A percentile compares a stretch with the other conserved stretches of the same genome.
Evolutionary conservation across 2,329 filamentous ascomycete species (phyloP).

Genomic region (Dactylellina haptotyla): DNA sequence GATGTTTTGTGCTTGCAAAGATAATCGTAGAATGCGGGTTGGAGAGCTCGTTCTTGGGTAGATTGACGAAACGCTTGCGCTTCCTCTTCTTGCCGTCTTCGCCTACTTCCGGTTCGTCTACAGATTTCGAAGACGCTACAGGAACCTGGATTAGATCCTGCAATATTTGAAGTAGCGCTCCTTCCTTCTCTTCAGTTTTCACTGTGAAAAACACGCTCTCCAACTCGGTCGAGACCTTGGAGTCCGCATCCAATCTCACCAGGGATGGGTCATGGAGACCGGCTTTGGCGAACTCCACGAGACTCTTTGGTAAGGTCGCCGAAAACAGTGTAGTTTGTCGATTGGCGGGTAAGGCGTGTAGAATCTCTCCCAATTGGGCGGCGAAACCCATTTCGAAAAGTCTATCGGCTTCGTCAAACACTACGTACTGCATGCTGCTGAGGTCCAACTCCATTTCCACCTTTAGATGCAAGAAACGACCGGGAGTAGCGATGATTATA

Average conservation of each 20-base stretch:
- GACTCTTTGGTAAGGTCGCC: slow-evolving; percentile 88
- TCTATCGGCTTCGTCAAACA: slow-evolving; percentile 96
- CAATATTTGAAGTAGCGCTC: slow-evolving; percentile 85
- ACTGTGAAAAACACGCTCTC: slow-evolving; percentile 94
- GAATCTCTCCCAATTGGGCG: slow-evolving; percentile 88
- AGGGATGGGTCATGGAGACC: slow-evolving; percentile 91
- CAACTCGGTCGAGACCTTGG: slow-evolving; percentile 95
- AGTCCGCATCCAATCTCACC: slow-evolving; percentile 90
- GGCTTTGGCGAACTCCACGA: slow-evolving; percentile 94
- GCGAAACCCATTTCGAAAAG: slow-evolving; percentile 99
- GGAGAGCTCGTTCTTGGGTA: slow-evolving; percentile 63
- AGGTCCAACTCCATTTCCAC: slow-evolving; percentile 94
- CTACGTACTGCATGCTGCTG: slow-evolving; percentile 90
- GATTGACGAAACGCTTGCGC: slow-evolving; percentile 71
- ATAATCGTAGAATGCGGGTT: slow-evolving; percentile 93
- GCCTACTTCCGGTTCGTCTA: slow-evolving; percentile 63
- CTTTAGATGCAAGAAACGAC: slow-evolving; percentile 94
- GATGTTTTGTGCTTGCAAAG: slow-evolving; percentile 94
- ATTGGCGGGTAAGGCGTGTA: slow-evolving; percentile 83
- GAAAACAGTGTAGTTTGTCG: slow-evolving; percentile 95
- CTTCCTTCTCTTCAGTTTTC: slow-evolving; percentile 93
- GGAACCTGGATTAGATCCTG: slow-evolving; percentile 95
- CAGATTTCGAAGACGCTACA: slow-evolving; percentile 69
- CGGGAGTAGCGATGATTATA: slow-evolving; percentile 88
- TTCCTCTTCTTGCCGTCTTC: slow-evolving; percentile 70